Percentiles rank a stretch among this genome's conserved stretches.
These are phyloP conservation scores for Colletotrichum sp. DNA, from an alignment of 2,329 filamentous ascomycete genomes.

Conservation along the genomic window DNA sequence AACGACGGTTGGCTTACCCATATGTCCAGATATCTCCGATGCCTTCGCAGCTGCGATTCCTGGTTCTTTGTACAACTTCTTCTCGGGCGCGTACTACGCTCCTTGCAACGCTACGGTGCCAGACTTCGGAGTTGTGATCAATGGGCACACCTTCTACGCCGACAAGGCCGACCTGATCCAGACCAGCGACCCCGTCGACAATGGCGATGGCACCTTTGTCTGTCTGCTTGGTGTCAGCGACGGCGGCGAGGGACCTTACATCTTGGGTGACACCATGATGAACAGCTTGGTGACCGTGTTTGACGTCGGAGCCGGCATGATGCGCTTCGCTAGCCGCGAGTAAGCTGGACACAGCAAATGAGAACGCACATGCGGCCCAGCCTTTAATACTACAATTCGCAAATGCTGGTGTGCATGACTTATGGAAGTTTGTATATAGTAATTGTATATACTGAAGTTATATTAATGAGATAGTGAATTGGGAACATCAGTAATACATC, in stretches of 20 bases:
- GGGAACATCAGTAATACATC: fast-evolving
- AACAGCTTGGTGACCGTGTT: slow-evolving; percentile 34
- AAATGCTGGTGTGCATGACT: neutral
- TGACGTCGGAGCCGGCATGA: slow-evolving; percentile 30
- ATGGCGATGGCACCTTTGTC: slow-evolving; percentile 15
- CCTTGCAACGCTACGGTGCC: slow-evolving; percentile 33
- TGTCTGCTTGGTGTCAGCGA: slow-evolving; percentile 32
- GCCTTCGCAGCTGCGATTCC: neutral
- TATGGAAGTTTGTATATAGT: neutral
- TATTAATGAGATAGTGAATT: fast-evolving
- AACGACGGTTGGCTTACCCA: neutral
- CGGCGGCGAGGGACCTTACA: slow-evolving; percentile 22
- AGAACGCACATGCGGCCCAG: fast-evolving
- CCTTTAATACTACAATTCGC: fast-evolving
- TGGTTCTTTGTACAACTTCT: neutral
- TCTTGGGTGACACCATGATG: slow-evolving; percentile 31
- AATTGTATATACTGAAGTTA: neutral
- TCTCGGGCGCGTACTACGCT: slow-evolving; percentile 23
- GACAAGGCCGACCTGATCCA: slow-evolving; percentile 28
- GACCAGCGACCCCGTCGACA: slow-evolving; percentile 24
- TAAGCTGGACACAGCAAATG: neutral
- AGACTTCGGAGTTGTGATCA: slow-evolving; percentile 31
- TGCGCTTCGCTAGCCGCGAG: slow-evolving; percentile 28
- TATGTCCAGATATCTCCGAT: neutral
- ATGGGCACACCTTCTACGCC: slow-evolving; percentile 27